A percentile compares a stretch with the other conserved stretches of the same genome.
phyloP scores from a whole-genome alignment of 164 flowering plant genomes.

The Hamamelis virginiana region DNA sequence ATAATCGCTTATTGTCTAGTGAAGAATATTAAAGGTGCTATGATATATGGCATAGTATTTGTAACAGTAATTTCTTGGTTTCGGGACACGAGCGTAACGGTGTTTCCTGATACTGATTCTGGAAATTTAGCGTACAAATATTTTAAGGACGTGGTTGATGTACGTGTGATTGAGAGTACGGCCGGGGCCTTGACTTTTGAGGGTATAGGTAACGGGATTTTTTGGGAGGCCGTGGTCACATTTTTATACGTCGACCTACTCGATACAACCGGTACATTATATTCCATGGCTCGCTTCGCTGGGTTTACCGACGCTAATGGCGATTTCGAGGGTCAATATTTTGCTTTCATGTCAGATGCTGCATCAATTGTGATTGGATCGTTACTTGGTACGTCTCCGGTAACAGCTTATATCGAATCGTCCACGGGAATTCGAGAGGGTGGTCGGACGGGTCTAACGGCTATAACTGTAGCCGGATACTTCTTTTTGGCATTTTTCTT shows the following conservation, averaged over 20 bases:
- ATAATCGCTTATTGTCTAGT: conserved; percentile 71
- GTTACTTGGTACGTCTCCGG: conserved; percentile 84
- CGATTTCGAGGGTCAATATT: conserved; percentile 84
- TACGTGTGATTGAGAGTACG: conserved; percentile 62
- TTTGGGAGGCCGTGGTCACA: conserved; percentile 87
- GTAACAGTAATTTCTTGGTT: conserved; percentile 93
- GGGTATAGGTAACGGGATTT: conserved; percentile 40
- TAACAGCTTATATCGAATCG: conserved; percentile 78
- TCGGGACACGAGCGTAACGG: conserved; percentile 72
- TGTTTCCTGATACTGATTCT: conserved; percentile 59
- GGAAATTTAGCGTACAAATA: conserved; percentile 60
- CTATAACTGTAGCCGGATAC: conserved; percentile 67
- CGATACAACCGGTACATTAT: conserved; percentile 82
- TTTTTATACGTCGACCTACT: conserved; percentile 83
- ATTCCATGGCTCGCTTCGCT: conserved; percentile 89
- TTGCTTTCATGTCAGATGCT: conserved; percentile 50
- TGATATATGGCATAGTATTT: conserved; percentile 88
- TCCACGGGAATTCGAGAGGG: conserved; percentile 91
- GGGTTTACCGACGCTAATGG: conserved; percentile 62
- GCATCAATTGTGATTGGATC: conserved; percentile 76
- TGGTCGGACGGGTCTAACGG: conserved; percentile 88
- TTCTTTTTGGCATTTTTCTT: conserved; percentile 74
- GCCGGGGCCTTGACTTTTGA: conserved; percentile 81
- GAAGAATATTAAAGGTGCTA: conserved; percentile 75
- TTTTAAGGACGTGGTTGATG: conserved; percentile 74